phyloP scores from a whole-genome alignment of 2,329 filamentous ascomycete species.

The Didymella keratinophila region DNA sequence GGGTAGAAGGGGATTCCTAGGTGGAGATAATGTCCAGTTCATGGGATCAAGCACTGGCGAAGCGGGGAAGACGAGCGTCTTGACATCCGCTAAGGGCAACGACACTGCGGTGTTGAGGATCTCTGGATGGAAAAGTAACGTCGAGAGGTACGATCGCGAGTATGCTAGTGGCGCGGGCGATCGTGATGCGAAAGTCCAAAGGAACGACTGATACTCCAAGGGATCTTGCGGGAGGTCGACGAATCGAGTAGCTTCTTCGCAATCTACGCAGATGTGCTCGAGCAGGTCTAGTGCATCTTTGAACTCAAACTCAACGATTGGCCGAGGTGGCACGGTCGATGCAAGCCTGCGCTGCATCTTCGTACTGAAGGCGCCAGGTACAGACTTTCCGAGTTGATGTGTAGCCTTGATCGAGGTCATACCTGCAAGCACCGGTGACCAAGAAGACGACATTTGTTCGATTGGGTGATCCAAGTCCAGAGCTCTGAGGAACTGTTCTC shows the following conservation, averaged over 20 bases:
- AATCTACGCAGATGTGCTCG: slow-evolving; percentile 74
- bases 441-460: slow-evolving; percentile 43
- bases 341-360: slow-evolving; percentile 92
- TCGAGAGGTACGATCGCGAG: slow-evolving; percentile 79
- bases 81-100: slow-evolving; percentile 83
- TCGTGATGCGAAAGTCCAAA: slow-evolving; percentile 76
- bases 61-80: slow-evolving; percentile 75
- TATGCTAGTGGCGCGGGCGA: slow-evolving; percentile 85
- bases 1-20: slow-evolving; percentile 56
- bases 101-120: slow-evolving; percentile 70
- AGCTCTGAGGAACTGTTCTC: slow-evolving; percentile 68
- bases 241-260: slow-evolving; percentile 62
- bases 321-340: slow-evolving; percentile 90
- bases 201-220: slow-evolving; percentile 65
- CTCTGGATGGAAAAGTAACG: slow-evolving; percentile 76
- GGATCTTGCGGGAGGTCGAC: slow-evolving; percentile 39
- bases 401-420: slow-evolving; percentile 67
- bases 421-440: slow-evolving; percentile 46
- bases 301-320: slow-evolving; percentile 80
- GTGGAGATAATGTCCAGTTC: slow-evolving; percentile 76
- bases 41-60: slow-evolving; percentile 73
- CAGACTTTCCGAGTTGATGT: slow-evolving; percentile 67
- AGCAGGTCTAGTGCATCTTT: slow-evolving; percentile 76
- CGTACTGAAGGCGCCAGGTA: slow-evolving; percentile 83
- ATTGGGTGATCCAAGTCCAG: slow-evolving; percentile 51